Conservation (phyloP, 2,329 filamentous ascomycete species). For the Ceratocystis papillata region DNA sequence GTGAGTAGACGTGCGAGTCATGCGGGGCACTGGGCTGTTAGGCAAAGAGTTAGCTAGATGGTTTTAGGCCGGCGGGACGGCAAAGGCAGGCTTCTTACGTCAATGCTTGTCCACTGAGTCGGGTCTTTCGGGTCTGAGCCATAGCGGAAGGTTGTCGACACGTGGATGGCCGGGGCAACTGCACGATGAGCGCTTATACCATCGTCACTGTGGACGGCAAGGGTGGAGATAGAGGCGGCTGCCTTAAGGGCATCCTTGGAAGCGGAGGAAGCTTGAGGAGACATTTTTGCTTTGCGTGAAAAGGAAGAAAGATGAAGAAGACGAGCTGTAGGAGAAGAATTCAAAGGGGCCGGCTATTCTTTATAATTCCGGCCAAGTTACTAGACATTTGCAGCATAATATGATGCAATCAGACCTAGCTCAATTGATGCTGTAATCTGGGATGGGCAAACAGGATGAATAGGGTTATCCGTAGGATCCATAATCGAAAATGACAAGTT, state of each 20-base stretch:
- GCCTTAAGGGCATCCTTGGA: slow-evolving; percentile 19
- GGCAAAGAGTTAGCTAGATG: neutral
- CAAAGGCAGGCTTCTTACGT: slow-evolving; percentile 38
- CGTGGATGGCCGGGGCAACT: slow-evolving; percentile 79
- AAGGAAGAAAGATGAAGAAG: neutral
- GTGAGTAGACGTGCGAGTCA: slow-evolving; percentile 73
- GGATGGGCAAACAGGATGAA: neutral
- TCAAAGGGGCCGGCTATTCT: neutral
- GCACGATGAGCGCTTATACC: slow-evolving; percentile 61
- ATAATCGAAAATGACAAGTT: no score
- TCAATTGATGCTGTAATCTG: neutral
- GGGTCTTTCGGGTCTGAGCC: slow-evolving; percentile 57
- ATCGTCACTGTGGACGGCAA: slow-evolving; percentile 74
- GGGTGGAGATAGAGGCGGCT: slow-evolving; percentile 47
- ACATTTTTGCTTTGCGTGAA: neutral
- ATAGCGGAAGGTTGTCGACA: slow-evolving; percentile 87
- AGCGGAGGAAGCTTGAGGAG: neutral
- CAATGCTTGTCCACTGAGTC: slow-evolving; percentile 38
- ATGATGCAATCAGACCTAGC: neutral
- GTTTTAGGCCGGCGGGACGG: neutral
- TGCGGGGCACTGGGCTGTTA: slow-evolving; percentile 39
- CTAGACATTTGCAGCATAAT: neutral
- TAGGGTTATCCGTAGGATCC: neutral
- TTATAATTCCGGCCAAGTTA: neutral
- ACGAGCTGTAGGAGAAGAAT: neutral